phyloP scores from a whole-genome alignment of 192 early-diverging fungal species.

The Cetraspora pellucida region DNA sequence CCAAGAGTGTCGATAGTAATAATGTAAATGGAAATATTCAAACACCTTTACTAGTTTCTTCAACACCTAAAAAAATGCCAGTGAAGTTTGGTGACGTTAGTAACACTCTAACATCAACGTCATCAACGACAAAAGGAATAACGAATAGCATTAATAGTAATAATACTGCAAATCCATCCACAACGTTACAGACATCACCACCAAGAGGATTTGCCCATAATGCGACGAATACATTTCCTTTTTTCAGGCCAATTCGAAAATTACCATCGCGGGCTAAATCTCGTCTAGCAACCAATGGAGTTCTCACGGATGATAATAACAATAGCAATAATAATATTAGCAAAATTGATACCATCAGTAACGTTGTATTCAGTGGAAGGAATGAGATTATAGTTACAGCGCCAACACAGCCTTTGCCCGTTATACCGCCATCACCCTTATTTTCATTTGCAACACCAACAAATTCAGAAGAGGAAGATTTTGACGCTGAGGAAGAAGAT shows the following conservation, averaged over 20 bases:
- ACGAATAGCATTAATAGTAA: constrained; percentile 12
- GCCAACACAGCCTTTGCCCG: neutral
- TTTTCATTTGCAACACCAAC: constrained; percentile 34
- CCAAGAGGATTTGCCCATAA: constrained; percentile 25
- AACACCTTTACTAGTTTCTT: neutral
- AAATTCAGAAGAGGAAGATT: constrained; percentile 31
- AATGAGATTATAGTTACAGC: neutral
- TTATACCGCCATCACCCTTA: constrained; percentile 27
- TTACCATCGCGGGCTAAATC: constrained; percentile 20
- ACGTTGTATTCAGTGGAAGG: neutral
- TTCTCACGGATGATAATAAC: neutral
- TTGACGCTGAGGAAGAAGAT: constrained; percentile 33
- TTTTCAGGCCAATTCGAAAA: constrained; percentile 23
- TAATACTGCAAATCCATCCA: constrained; percentile 9
- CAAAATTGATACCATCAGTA: constrained; percentile 3
- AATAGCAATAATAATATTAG: neutral
- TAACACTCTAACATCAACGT: neutral
- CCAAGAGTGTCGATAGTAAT: neutral
- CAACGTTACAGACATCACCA: constrained; percentile 9
- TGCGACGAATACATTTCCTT: constrained; percentile 22
- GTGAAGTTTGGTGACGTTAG: constrained; percentile 29
- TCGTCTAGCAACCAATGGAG: constrained; percentile 8
- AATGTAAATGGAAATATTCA: neutral
- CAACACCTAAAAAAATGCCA: constrained; percentile 14
- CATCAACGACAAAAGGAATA: neutral